phyloP scores from a whole-genome alignment of 2,329 filamentous ascomycete species.

The Drechslerella dactyloides region DNA sequence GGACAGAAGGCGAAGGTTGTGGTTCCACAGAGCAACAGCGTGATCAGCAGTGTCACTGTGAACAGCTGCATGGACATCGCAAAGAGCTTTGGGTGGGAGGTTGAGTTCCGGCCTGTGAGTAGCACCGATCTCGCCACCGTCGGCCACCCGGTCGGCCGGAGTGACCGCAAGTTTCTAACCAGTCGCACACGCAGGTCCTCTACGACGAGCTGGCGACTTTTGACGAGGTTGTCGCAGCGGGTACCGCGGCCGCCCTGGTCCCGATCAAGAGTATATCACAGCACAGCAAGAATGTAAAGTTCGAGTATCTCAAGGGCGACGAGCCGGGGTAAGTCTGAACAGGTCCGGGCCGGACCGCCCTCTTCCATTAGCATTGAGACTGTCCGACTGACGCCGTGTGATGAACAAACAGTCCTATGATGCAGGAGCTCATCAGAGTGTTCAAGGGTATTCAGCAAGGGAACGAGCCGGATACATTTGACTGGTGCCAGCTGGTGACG shows the following conservation, averaged over 20 bases:
- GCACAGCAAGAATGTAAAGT: constrained; percentile 65
- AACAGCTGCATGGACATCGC: constrained; percentile 79
- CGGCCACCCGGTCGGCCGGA: too few species aligned
- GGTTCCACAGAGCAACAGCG: constrained; percentile 83
- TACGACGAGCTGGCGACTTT: constrained; percentile 70
- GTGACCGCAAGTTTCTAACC: neutral
- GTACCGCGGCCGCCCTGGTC: constrained; percentile 87
- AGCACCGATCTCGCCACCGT: neutral
- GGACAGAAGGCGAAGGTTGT: constrained; percentile 71
- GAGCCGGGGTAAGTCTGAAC: constrained; percentile 50
- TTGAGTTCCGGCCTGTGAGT: constrained; percentile 74
- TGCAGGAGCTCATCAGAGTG: constrained; percentile 74
- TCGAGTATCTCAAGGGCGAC: constrained; percentile 62
- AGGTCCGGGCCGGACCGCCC: neutral
- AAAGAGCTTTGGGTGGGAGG: constrained; percentile 76
- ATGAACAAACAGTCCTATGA: constrained; percentile 48
- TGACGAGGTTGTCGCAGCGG: constrained; percentile 85
- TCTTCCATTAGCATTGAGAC: too few species aligned
- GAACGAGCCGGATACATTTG: constrained; percentile 75
- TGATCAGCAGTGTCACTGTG: constrained; percentile 86
- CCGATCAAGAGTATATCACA: constrained; percentile 90
- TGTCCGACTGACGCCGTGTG: neutral
- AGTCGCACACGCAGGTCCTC: constrained; percentile 57
- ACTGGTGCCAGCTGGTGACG: constrained; percentile 68
- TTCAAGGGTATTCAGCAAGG: constrained; percentile 82